Evolutionary conservation across 2,329 filamentous ascomycete genomes (phyloP).

Genomic region (Aureobasidium melanogenum): DNA sequence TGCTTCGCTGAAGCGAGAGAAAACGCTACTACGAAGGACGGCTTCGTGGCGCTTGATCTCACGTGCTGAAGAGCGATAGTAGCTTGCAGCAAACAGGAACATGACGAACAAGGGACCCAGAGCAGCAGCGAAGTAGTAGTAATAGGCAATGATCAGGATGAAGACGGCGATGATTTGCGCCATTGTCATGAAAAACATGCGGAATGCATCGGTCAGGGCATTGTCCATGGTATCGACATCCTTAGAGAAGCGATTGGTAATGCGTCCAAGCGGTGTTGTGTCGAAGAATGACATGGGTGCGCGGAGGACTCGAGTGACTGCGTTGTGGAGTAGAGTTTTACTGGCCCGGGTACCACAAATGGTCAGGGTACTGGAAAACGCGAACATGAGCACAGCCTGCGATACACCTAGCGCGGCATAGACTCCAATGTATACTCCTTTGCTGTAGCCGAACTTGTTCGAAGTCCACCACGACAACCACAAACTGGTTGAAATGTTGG

Average conservation of each 20-base stretch:
- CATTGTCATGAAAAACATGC: conserved; percentile 85
- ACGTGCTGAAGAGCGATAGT: conserved; percentile 83
- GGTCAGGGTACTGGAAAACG: conserved; percentile 70
- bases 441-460: conserved; percentile 58
- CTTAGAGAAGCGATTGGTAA: conserved; percentile 91
- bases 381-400: conserved; percentile 69
- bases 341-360: conserved; percentile 73
- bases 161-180: conserved; percentile 78
- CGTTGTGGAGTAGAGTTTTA: conserved; percentile 69
- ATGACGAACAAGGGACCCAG: conserved; percentile 61
- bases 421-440: conserved; percentile 60
- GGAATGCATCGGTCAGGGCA: conserved; percentile 75
- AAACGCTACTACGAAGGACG: conserved; percentile 76
- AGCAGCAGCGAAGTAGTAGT: conserved; percentile 74
- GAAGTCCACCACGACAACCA: conserved; percentile 96
- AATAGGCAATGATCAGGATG: conserved; percentile 86
- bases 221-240: conserved; percentile 98
- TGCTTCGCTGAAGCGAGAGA: conserved; percentile 84
- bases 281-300: conserved; percentile 88
- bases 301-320: conserved; percentile 64
- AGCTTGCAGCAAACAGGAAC: conserved; percentile 74
- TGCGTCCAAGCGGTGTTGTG: conserved; percentile 87
- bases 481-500: conserved; percentile 78
- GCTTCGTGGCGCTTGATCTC: conserved; percentile 94
- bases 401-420: conserved; percentile 62